Base-by-base conservation (phyloP, 371 early-diverging fungal genomes). In the Umbelopsis sp. region DNA sequence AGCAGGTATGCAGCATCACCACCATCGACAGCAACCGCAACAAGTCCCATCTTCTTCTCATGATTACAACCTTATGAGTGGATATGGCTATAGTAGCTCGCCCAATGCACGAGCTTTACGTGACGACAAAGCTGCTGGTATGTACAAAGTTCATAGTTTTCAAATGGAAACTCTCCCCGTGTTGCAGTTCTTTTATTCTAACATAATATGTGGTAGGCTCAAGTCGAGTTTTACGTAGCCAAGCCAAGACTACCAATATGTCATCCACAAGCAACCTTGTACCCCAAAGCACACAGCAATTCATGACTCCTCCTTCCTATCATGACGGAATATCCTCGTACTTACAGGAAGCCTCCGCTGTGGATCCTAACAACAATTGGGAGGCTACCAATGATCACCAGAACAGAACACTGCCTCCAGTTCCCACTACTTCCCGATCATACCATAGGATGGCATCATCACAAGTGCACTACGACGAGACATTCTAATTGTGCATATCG, bases 1-100 rank as follows among this genome's bases (percentile, higher is more conserved):
- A 35, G 57, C 57, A 32, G 57, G 57, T 16, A 57, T 57, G 57
- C 66, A 64, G n/a, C 64, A 44, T 12, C 64, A 65, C 20, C 66
- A 65, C 18, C 66, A 51, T 20, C 66, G 22, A 50, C 66, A 65
- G 38, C 66, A 65, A 50, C 66, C 48, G 3, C 66, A 65, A 50
- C 66, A 65, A 35, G 57, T 57, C 0, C 57, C 57, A 7, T 57
- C 57, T 35, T 57, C 57, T 7, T 32, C 57, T 37, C 57, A 57
- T 57, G 57, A 57, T 18, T 57, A 35, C 18, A 57, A 57, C 12
- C 29, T 57, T 12, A 57, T 57, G 29, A 57, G 57, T 57, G 57
- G 57, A 18, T 57, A 57, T 9, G 57, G 57, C 4, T 57, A 57
- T 57, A 57, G 57, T 18, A 57, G 57, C 35, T 57, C 57, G 35